These are phyloP conservation scores for Vitis hybrid DNA, from an alignment of 177 flowering plant species.

Conservation along the genomic window DNA sequence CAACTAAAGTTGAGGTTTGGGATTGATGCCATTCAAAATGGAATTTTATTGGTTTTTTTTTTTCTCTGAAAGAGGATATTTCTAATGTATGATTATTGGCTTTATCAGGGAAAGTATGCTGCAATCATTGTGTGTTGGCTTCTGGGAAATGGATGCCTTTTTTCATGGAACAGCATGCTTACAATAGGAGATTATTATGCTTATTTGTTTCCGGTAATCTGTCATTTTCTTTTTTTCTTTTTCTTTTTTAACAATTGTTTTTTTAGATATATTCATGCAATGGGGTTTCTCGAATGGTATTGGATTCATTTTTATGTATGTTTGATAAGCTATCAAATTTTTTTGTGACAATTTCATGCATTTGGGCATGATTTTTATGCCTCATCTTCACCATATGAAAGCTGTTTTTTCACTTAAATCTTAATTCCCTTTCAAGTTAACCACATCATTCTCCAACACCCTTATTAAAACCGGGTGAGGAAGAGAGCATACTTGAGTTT, in stretches of 20 bases:
- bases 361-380: too few species aligned
- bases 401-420: too few species aligned
- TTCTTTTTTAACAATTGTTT: neutral
- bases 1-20: constrained; percentile 19
- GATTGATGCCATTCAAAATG: neutral
- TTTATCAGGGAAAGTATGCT: constrained; percentile 56
- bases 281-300: neutral
- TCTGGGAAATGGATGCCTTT: constrained; percentile 75
- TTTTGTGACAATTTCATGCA: too few species aligned
- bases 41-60: too few species aligned
- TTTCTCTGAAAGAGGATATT: neutral
- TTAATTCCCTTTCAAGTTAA: too few species aligned
- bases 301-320: too few species aligned
- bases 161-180: constrained; percentile 91
- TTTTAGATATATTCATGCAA: neutral
- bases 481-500: too few species aligned
- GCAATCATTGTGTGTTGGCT: constrained; percentile 71
- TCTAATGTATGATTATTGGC: constrained; percentile 12
- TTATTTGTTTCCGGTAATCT: constrained; percentile 61
- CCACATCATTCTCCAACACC: too few species aligned
- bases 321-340: too few species aligned
- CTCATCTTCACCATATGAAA: too few species aligned
- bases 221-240: neutral
- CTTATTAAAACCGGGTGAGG: too few species aligned
- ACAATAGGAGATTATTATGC: constrained; percentile 72